Evolutionary conservation across 345 rosid species (phyloP), one percentile per base, ranked within the genome.

Genomic region (Nasturtium officinale): DNA sequence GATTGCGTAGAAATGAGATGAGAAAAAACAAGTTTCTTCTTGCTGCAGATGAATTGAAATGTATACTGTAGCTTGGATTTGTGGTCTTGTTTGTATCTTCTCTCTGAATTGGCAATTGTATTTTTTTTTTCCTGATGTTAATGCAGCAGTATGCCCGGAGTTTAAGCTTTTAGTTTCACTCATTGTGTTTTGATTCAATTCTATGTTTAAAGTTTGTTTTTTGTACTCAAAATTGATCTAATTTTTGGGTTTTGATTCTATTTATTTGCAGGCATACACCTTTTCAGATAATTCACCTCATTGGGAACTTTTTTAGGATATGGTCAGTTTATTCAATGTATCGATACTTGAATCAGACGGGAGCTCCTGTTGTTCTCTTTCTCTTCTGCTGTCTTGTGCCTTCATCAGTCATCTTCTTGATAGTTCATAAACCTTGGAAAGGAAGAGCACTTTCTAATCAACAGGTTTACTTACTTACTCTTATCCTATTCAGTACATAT

Each of bases 241-340:
- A 11, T 2, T 47, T 3, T 7, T 68, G 17, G 59, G 1, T 43
- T 17, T 52, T 56, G 69, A 17, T 37, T 17, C 1, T 35, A 23
- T 37, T 37, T 52, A 47, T 56, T 37, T 81, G 77, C 81, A 95
- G 99, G 87, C 87, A 87, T 42, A 78, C 87, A 1, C 96, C 98
- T 9, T 80, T 91, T 72, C 98, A 95, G 87, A 84, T 95, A 76
- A 65, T 91, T 23, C 99, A 95, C 67, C 35, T 90, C 18, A 57
- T 83, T 46, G 94, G 98, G 20, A 88, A 86, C 83, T 87, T 95
- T 21, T 77, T 90, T 58, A 86, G 98, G 80, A 91, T 91, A 83
- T 95, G 99, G 99, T 95, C 99, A 28, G 91, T 95, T 54, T 90
- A 95, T 75, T 88, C 97, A 29, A 84, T 86, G 94, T 87, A 88